phyloP scores from a whole-genome alignment of 768 basidiomycete genomes.

The Lactarius trivialis region DNA sequence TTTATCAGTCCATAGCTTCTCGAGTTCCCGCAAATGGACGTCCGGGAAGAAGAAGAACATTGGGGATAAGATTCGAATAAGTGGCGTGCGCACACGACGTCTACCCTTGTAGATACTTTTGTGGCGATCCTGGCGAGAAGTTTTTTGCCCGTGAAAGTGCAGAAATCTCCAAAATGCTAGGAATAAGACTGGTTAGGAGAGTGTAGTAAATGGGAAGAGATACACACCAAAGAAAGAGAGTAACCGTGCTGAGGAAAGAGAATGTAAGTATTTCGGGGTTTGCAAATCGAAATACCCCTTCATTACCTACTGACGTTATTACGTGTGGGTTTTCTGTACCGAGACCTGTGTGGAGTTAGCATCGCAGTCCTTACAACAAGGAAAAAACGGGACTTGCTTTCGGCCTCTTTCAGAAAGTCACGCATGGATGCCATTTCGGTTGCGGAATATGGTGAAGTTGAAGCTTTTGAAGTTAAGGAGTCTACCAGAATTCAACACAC shows the following conservation, averaged over 20 bases:
- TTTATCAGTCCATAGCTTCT: neutral
- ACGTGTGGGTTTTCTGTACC: neutral
- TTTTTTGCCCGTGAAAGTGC: too few species aligned
- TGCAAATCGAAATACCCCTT: neutral
- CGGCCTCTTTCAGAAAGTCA: slow-evolving; percentile 1
- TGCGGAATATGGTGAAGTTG: slow-evolving; percentile 8
- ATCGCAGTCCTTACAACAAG: neutral
- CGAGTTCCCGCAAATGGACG: neutral
- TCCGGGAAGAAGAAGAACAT: neutral
- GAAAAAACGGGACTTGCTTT: neutral
- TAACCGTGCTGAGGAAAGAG: neutral
- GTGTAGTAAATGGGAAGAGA: neutral
- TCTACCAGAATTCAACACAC: neutral
- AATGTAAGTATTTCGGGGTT: neutral
- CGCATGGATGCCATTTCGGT: slow-evolving; percentile 7
- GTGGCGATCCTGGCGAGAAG: too few species aligned
- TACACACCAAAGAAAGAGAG: neutral
- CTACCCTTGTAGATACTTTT: neutral
- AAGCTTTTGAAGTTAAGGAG: slow-evolving; percentile 8
- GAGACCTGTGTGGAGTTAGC: neutral
- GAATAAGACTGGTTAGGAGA: neutral
- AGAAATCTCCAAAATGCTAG: neutral
- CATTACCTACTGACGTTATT: neutral
- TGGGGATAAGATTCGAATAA: neutral
- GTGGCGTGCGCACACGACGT: neutral